phyloP scores from a whole-genome alignment of 352 stramenopile genomes.

The Globisporangium irregulare region DNA sequence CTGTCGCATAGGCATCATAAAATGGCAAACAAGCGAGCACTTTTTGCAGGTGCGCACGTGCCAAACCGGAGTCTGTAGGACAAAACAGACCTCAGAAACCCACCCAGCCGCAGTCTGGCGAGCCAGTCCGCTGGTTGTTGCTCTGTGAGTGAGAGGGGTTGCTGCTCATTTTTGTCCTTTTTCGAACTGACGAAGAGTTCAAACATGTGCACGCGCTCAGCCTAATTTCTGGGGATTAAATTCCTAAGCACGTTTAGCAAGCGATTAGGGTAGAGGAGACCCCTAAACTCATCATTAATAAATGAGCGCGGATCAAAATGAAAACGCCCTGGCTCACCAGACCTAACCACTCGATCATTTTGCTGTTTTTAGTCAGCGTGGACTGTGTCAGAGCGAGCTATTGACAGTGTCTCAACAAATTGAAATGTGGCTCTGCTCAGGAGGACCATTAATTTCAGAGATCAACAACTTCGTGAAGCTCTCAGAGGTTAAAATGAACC shows the following conservation, averaged over 20 bases:
- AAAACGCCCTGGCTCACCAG: neutral
- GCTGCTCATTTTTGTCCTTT: neutral
- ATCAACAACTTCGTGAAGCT: neutral
- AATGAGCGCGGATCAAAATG: neutral
- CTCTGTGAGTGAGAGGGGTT: neutral
- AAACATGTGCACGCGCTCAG: neutral
- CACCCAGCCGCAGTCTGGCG: neutral
- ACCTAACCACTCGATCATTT: neutral
- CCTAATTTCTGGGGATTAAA: neutral
- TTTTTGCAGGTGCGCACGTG: no score
- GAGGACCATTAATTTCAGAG: neutral
- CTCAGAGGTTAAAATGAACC: no score
- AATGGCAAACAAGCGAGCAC: no score
- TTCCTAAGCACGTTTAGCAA: neutral
- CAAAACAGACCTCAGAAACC: neutral
- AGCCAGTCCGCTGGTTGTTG: neutral
- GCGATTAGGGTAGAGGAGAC: neutral
- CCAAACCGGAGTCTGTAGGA: neutral
- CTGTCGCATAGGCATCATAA: neutral
- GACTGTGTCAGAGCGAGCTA: neutral
- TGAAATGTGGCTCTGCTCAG: neutral
- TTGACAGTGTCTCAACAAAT: neutral
- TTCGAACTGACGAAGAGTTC: neutral
- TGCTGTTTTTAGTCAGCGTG: neutral
- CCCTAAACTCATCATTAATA: neutral